phyloP scores from a whole-genome alignment of 371 early-diverging fungal species.

The Lichtheimia ornata region DNA sequence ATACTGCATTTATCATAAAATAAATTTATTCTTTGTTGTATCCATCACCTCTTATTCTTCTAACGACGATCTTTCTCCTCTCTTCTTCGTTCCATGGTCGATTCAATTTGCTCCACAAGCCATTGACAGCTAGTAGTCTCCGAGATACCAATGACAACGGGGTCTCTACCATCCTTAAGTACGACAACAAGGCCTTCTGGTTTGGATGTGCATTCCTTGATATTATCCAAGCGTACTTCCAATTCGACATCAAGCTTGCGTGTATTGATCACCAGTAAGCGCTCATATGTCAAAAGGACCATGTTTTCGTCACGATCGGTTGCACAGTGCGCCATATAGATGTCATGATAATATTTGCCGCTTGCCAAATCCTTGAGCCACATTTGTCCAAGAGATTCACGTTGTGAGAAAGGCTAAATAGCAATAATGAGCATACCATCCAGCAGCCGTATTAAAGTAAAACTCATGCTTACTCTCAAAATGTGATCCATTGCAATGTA shows the following conservation, averaged over 20 bases:
- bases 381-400: conserved; percentile 89
- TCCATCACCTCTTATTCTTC: not conserved
- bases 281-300: conserved; percentile 65
- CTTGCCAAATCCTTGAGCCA: conserved; percentile 86
- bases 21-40: not conserved
- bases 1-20: not conserved
- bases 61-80: conserved; percentile 18
- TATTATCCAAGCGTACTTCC: conserved; percentile 6
- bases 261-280: conserved; percentile 61
- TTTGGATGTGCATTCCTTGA: not conserved
- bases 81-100: conserved; percentile 8
- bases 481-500: conserved; percentile 85
- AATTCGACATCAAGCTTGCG: conserved; percentile 52
- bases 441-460: not conserved
- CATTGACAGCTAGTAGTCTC: conserved; percentile 15
- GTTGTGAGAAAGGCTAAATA: conserved; percentile 68
- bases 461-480: conserved; percentile 43
- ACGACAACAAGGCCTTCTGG: conserved; percentile 1
- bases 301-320: conserved; percentile 59
- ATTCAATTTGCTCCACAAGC: conserved; percentile 10
- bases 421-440: not conserved
- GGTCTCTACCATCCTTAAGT: not conserved
- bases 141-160: not conserved
- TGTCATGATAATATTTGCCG: conserved; percentile 78
- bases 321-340: conserved; percentile 79